phyloP scores from a whole-genome alignment of 306 rosid species.

The Quercus parvula region DNA sequence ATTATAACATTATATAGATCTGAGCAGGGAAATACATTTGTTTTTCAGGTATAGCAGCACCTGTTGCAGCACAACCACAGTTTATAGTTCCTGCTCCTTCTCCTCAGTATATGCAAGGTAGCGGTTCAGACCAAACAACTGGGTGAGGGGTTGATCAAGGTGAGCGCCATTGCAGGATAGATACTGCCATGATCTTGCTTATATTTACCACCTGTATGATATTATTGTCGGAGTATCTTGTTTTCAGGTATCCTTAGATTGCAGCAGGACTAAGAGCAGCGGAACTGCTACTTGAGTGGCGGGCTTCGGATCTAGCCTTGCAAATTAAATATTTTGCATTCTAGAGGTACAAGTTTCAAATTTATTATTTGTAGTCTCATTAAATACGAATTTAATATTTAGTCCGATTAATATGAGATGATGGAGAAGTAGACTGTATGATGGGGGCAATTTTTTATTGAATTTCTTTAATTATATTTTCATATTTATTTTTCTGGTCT shows the following conservation, averaged over 20 bases:
- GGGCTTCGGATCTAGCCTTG: conserved; percentile 96
- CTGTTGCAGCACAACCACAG: conserved; percentile 81
- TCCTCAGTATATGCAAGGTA: conserved; percentile 72
- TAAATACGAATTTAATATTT: neutral
- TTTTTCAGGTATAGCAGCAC: conserved; percentile 65
- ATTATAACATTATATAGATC: neutral
- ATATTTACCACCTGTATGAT: conserved; percentile 12
- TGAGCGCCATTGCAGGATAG: conserved; percentile 26
- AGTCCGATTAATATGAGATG: neutral
- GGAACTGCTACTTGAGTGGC: conserved; percentile 98
- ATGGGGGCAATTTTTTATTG: no score
- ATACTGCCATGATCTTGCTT: neutral
- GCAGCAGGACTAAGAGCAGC: conserved; percentile 99
- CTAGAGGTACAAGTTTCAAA: conserved; percentile 62
- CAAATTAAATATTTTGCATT: conserved; percentile 91
- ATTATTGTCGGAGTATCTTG: conserved; percentile 13
- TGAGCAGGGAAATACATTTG: conserved; percentile 14
- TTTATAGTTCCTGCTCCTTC: conserved; percentile 70
- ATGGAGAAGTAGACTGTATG: neutral
- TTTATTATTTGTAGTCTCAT: neutral
- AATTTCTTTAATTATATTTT: neutral
- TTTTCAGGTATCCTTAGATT: conserved; percentile 73
- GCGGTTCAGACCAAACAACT: conserved; percentile 81
- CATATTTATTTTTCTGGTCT: neutral
- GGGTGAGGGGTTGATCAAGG: conserved; percentile 81